phyloP scores from a whole-genome alignment of 2,329 filamentous ascomycete species.

The Cadophora malorum region DNA sequence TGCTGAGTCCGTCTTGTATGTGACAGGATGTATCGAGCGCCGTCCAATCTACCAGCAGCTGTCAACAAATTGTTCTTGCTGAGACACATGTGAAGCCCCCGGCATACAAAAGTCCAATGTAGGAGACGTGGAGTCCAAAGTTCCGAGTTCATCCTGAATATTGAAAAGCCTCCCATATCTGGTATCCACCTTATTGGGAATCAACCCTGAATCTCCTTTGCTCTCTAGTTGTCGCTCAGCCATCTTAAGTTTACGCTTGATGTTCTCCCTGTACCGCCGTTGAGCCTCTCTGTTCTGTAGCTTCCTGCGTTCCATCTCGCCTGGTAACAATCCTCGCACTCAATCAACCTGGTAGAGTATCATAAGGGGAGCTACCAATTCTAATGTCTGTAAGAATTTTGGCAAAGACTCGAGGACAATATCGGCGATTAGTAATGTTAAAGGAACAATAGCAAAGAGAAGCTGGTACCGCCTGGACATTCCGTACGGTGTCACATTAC shows the following conservation, averaged over 20 bases:
- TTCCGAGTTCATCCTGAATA: no score
- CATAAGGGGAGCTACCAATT: no score
- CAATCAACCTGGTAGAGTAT: no score
- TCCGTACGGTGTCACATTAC: no score
- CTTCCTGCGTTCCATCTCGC: constrained; percentile 13
- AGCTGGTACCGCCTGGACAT: no score
- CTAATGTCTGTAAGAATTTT: no score
- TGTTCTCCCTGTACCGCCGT: constrained; percentile 12
- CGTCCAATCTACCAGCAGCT: not conserved
- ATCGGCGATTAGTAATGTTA: no score
- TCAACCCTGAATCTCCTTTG: no score
- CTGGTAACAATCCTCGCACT: no score
- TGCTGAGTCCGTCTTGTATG: not conserved
- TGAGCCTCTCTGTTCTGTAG: constrained; percentile 14
- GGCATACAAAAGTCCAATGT: not conserved
- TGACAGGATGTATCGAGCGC: not conserved
- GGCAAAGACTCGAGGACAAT: no score
- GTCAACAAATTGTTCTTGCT: not conserved
- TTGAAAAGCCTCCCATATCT: not conserved
- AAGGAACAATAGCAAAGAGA: no score
- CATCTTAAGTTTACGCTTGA: constrained; percentile 13
- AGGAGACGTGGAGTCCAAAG: not conserved
- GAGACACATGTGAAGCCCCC: not conserved
- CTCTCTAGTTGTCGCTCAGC: not conserved
- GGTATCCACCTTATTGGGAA: not conserved